Evolutionary conservation across 2,329 filamentous ascomycete genomes (phyloP).

Genomic region (Penicillium sp.): DNA sequence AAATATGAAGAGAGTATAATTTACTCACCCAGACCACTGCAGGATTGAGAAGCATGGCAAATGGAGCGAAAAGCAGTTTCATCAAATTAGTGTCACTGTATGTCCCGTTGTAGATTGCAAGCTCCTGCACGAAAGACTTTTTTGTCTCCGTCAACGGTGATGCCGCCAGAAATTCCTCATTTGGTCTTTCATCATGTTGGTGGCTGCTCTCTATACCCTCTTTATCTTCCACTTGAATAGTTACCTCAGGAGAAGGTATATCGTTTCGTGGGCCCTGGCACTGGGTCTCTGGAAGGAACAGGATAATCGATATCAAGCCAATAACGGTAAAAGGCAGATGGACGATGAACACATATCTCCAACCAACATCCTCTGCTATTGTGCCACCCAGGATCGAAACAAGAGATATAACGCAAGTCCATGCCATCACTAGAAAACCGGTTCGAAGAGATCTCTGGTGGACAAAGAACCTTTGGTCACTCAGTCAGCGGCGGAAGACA

Average conservation of each 20-base stretch:
- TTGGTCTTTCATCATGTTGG: not conserved
- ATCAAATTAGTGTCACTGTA: not conserved
- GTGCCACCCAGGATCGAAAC: not conserved
- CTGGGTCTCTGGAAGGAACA: not conserved
- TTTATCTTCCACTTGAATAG: not conserved
- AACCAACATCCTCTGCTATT: not conserved
- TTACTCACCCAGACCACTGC: not conserved
- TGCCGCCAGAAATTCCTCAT: not conserved
- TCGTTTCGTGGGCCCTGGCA: not conserved
- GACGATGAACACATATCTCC: slow-evolving; percentile 4
- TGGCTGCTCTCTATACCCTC: not conserved
- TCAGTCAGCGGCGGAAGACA: not conserved
- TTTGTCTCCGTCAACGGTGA: not conserved
- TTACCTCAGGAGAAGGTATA: not conserved
- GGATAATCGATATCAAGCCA: not conserved
- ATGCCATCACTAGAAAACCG: not conserved
- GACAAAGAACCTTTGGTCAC: not conserved
- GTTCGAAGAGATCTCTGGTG: not conserved
- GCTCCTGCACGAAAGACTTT: not conserved
- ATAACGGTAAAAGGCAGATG: not conserved
- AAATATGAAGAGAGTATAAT: not conserved
- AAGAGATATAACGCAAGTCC: not conserved
- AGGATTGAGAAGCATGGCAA: not conserved
- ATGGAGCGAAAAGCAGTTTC: not conserved
- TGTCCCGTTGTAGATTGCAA: not conserved